Evolutionary conservation across 371 early-diverging fungal genomes (phyloP), one percentile per base, ranked within the genome.

Genomic region (Mucor piriformis): DNA sequence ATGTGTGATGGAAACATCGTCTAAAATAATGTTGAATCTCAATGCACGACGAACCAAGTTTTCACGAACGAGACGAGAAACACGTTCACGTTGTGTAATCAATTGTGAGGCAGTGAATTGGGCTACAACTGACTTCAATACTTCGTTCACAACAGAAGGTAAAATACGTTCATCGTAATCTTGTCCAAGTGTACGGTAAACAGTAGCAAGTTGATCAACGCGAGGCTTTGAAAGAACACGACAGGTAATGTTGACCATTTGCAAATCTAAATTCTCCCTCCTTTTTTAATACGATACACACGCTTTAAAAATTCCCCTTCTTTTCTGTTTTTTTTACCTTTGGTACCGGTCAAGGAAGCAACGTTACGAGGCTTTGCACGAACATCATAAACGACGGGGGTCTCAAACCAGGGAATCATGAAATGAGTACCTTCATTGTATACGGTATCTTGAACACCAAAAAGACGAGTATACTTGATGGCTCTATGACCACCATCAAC

Each of bases 101-200:
- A 98, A 84, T 77, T 98, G 97, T n/a, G 95, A 92, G 13, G 97
- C 97, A 70, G 96, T 97, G 86, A 97, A 98, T 81, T 97, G 99
- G 6, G 98, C 98, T 34, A 97, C 98, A 25, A 98, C 97, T 33
- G 91, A 90, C 83, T 98, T 98, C 52, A 97, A 82, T 8, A 97
- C 96, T 81, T 98, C 98, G 78, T 98, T 98, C 51, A 96, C 97
- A 61, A 98, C 94, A n/a, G 97, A 97, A 20, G 99, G 99, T 38
- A 98, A 83, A 49, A 98, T 95, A 60, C 95, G 91, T 80, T 98
- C 98, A 76, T 96, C 98, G 65, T 91, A 98, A 70, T 98, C 97
- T 53, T 87, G 82, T 13, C 99, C 98, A 42, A 98, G 85, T 8
- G 92, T 95, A 56, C 92, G 87, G 81, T 89, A 95, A 46, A 98